Conservation (phyloP, 1,284 basidiomycete species). For the Ceratobasidium sp. region DNA sequence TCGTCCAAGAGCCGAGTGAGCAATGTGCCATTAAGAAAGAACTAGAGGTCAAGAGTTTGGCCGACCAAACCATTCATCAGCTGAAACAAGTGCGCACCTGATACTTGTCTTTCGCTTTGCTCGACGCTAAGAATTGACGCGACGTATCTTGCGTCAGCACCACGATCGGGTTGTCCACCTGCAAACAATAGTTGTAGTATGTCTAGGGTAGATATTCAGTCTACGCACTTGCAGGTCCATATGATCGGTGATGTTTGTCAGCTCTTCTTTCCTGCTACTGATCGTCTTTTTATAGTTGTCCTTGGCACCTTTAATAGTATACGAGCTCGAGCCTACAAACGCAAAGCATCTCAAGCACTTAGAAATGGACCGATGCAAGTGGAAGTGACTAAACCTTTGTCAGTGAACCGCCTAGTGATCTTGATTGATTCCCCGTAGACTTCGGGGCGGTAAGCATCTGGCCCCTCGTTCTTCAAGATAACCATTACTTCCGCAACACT, state of each 20-base stretch:
- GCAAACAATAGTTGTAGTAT: constrained; percentile 29
- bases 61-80: constrained; percentile 25
- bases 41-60: constrained; percentile 64
- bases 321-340: constrained; percentile 74
- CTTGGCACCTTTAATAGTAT: constrained; percentile 91
- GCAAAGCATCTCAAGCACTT: constrained; percentile 52
- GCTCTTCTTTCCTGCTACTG: constrained; percentile 86
- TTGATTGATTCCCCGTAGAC: constrained; percentile 88
- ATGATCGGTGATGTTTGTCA: constrained; percentile 90
- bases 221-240: constrained; percentile 84
- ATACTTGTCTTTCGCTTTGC: constrained; percentile 91
- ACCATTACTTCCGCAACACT: constrained; percentile 86
- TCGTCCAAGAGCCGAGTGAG: constrained; percentile 80
- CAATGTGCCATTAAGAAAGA: constrained; percentile 91
- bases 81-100: constrained; percentile 66
- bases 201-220: neutral
- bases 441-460: constrained; percentile 88
- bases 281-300: constrained; percentile 75
- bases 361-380: neutral
- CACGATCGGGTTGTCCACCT: constrained; percentile 96
- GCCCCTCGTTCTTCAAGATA: constrained; percentile 87
- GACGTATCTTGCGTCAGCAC: constrained; percentile 89
- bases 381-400: constrained; percentile 15
- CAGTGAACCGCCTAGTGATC: constrained; percentile 83
- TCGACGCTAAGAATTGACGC: constrained; percentile 89